Evolutionary conservation across 2,329 filamentous ascomycete genomes (phyloP), one percentile per base, ranked within the genome.

Genomic region (Lasiodiplodia sp.): DNA sequence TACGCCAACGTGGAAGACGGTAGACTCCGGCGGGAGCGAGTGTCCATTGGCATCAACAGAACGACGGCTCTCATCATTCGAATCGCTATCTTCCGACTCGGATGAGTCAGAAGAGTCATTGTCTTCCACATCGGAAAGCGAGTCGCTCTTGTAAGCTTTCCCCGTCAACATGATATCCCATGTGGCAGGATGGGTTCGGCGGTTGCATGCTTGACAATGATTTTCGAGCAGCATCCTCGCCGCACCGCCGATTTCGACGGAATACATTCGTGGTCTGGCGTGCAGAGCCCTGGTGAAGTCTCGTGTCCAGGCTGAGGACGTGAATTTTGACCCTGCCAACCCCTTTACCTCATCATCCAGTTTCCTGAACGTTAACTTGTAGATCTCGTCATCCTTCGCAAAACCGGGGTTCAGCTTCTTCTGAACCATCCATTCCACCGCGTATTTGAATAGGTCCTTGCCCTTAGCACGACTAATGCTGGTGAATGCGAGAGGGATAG

Each of bases 401-500:
- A 94, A 94, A 0, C 84, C 87, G 0, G 91, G 92, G 72, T 94
- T 91, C 63, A 96, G 84, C 72, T 91, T 90, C 75, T 91, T 92
- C 74, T 93, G 91, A 2, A 95, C 89, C 80, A 94, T 90, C 92
- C 92, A 95, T 75, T 93, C 91, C 2, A 95, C 84, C 0, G 88
- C 90, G 73, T 90, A 88, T 58, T 87, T 87, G 81, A 95, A 95
- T 62, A 94, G 87, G 49, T 92, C 89, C 71, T 89, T 90, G 0
- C 90, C 82, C 63, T 91, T 91, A 72, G 90, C 89, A 70, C 89
- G 88, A 0, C 88, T 86, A 68, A 91, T 85, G 3, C 85, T 80
- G 0, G 89, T 92, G 76, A 93, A 93, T 72, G 91, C 83, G 0
- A 94, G 82, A 0, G 92, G 92, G 2, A 93, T 87, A 3, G 84